phyloP scores from a whole-genome alignment of 1,284 basidiomycete species.

The Gastroboletus turbinatus region DNA sequence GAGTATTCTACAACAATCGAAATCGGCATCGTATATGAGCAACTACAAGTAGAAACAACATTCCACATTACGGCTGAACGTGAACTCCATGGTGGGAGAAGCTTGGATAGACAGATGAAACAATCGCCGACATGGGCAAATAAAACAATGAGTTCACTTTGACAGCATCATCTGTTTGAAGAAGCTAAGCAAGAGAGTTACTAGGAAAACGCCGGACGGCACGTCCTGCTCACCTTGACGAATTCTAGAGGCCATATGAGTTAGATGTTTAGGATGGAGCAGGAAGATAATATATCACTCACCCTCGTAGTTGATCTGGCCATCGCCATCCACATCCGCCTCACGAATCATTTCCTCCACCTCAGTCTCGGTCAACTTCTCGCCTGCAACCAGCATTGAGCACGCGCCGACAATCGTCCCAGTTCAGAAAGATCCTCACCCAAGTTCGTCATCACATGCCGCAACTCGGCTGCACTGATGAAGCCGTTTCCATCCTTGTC shows the following conservation, averaged over 20 bases:
- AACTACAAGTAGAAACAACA: slow-evolving; percentile 12
- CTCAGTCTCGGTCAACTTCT: slow-evolving; percentile 91
- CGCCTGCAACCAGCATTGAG: slow-evolving; percentile 50
- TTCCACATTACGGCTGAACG: not conserved
- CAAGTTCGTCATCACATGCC: slow-evolving; percentile 90
- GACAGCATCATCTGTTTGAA: slow-evolving; percentile 55
- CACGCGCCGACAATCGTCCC: not conserved
- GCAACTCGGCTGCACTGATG: slow-evolving; percentile 80
- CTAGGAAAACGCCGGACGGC: not conserved
- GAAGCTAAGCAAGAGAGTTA: slow-evolving; percentile 11
- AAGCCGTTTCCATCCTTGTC: slow-evolving; percentile 84
- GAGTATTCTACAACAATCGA: not conserved
- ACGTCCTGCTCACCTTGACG: slow-evolving; percentile 52
- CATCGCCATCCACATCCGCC: slow-evolving; percentile 94
- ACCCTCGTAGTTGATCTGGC: slow-evolving; percentile 87
- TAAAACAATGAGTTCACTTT: slow-evolving; percentile 39
- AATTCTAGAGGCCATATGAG: slow-evolving; percentile 49
- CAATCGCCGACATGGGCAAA: slow-evolving; percentile 15
- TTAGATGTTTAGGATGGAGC: not conserved
- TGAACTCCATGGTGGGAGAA: not conserved
- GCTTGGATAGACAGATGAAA: slow-evolving; percentile 1
- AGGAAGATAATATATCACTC: slow-evolving; percentile 25
- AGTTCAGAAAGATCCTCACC: slow-evolving; percentile 49
- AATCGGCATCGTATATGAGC: slow-evolving; percentile 1
- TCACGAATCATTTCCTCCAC: slow-evolving; percentile 99